Conservation (phyloP, 176 grass and related monocot genomes). For the Eleusine coracana region DNA sequence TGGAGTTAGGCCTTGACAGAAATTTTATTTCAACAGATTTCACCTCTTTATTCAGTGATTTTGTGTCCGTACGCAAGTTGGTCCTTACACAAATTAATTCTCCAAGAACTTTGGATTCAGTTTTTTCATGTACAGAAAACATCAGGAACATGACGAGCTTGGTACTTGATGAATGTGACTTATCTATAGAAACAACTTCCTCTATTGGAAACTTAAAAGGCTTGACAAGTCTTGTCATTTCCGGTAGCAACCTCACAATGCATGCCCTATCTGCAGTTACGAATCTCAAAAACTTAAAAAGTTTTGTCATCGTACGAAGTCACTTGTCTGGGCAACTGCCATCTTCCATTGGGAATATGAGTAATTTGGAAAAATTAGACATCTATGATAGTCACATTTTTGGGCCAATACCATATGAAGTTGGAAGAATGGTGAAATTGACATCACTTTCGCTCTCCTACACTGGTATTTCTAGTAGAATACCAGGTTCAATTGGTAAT, state of each 20-base stretch:
- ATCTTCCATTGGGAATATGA: slow-evolving; percentile 3
- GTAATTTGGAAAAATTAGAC: background rate
- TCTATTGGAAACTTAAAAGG: background rate
- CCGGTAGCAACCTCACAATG: background rate
- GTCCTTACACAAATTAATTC: background rate
- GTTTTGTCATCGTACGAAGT: background rate
- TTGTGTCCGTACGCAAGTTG: background rate
- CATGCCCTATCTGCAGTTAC: background rate
- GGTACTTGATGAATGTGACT: background rate
- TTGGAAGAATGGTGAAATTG: slow-evolving; percentile 2
- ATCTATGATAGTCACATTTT: background rate
- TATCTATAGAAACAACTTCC: background rate
- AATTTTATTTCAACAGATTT: background rate
- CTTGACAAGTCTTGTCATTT: too few relatives aligned
- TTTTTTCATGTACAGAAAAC: slow-evolving; percentile 13
- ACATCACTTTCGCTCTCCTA: background rate
- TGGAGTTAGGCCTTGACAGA: slow-evolving; percentile 11
- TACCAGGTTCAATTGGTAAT: slow-evolving; percentile 47
- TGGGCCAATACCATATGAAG: background rate
- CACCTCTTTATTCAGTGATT: background rate
- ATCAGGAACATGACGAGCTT: background rate
- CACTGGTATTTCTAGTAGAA: background rate
- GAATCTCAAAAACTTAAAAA: background rate
- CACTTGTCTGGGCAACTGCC: background rate
- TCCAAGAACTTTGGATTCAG: background rate